phyloP scores from a whole-genome alignment of 129 eudicot genomes.

The Escallonia rubra region DNA sequence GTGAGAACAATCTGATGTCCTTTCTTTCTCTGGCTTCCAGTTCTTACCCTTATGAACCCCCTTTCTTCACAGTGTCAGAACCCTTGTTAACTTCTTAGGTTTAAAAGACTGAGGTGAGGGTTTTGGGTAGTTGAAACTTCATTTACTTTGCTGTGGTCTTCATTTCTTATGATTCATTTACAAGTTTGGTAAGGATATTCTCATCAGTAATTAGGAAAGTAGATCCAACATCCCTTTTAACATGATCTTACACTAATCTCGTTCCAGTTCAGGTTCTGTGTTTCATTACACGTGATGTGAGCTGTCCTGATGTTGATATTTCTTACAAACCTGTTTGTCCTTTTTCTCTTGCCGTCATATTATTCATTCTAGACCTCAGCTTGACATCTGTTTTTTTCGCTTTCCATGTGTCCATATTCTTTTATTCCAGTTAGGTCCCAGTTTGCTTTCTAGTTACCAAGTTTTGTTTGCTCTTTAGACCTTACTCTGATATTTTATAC shows the following conservation, averaged over 20 bases:
- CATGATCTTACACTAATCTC: not conserved
- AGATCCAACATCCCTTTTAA: conserved; percentile 3
- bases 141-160: too few relatives aligned
- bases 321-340: conserved; percentile 15
- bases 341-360: conserved; percentile 7
- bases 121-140: too few relatives aligned
- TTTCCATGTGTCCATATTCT: conserved; percentile 9
- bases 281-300: conserved; percentile 23
- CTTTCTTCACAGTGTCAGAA: too few relatives aligned
- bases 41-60: too few relatives aligned
- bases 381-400: not conserved
- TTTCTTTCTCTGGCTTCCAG: not conserved
- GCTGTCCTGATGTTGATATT: conserved; percentile 53
- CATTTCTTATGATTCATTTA: too few relatives aligned
- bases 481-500: too few relatives aligned
- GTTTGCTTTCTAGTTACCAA: not conserved
- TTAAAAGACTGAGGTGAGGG: too few relatives aligned
- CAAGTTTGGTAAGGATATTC: too few relatives aligned
- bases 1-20: not conserved
- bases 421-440: conserved; percentile 28
- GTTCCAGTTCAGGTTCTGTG: conserved; percentile 14
- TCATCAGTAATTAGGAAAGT: not conserved
- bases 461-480: too few relatives aligned
- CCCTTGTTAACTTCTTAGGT: too few relatives aligned
- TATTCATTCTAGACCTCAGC: not conserved